Conservation (phyloP, 2,329 filamentous ascomycete genomes). For the Neocucurbitaria cava region DNA sequence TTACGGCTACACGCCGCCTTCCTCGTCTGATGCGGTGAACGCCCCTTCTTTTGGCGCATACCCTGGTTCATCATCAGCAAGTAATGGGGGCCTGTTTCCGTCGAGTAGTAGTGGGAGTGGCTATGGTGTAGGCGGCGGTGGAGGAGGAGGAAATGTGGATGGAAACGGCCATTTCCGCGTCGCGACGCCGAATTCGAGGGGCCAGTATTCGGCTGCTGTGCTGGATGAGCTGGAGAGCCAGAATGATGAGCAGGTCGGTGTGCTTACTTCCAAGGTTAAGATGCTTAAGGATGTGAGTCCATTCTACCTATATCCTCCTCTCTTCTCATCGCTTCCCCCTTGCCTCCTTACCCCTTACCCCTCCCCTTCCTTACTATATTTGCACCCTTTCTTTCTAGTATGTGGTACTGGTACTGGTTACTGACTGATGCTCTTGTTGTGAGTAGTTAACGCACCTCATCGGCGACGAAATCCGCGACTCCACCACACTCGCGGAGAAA, state of each 20-base stretch:
- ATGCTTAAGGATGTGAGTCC: conserved; percentile 89
- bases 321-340: too few species aligned
- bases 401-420: neutral
- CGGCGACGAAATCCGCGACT: conserved; percentile 93
- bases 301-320: too few species aligned
- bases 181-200: conserved; percentile 65
- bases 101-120: conserved; percentile 7
- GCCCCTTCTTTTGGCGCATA: conserved; percentile 45
- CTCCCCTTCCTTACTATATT: too few species aligned
- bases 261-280: conserved; percentile 89
- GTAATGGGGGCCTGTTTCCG: conserved; percentile 17
- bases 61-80: conserved; percentile 23
- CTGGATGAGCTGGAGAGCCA: conserved; percentile 94
- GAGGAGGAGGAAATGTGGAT: neutral
- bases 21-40: conserved; percentile 8
- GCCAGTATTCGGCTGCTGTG: conserved; percentile 91
- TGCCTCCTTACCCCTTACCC: too few species aligned
- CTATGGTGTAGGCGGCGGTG: conserved; percentile 7
- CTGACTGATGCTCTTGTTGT: neutral
- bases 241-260: conserved; percentile 87
- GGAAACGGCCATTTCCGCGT: conserved; percentile 34
- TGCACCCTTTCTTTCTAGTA: conserved; percentile 44
- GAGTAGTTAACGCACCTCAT: conserved; percentile 89
- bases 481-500: conserved; percentile 84
- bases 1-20: conserved; percentile 30